Evolutionary conservation across 129 eudicot species (phyloP), one percentile per base, ranked within the genome.

Genomic region (Glebionis coronaria): DNA sequence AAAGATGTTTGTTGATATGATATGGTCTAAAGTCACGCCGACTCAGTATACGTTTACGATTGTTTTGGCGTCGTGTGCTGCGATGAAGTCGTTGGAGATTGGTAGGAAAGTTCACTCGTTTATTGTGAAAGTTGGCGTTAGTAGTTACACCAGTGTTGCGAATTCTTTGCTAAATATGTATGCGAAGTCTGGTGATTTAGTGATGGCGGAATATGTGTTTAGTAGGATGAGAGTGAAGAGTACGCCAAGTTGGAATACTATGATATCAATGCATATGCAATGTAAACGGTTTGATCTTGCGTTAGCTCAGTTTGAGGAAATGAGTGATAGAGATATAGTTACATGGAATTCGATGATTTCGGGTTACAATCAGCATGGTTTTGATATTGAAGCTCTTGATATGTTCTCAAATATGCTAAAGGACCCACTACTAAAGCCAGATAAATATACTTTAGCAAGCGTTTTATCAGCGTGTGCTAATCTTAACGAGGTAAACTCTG

Each of bases 341-440:
- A 79, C 95, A 0, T 90, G 97, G 97, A 90, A 90, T 71, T 86
- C 88, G 19, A 82, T 90, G 95, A 82, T 90, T 63, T 76, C 97
- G 12, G 97, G 97, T 42, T 84, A 80, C 73, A 86, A 76, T 70
- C 97, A 84, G 73, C 81, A 75, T 27, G 91, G 95, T 38, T 71
- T 70, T 13, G 87, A 90, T 28, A 53, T 56, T 16, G 74, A 86
- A 78, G 86, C 97, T 18, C 78, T 86, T 63, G 14, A 67, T 40
- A 54, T 84, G 73, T 86, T 86, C 69, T 62, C 82, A 35, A 77
- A 73, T 46, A 83, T 90, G 97, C 59, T 76, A 23, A 78, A 73
- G 21, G 72, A 70, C 45, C 60, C 85, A 12, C 9, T 18, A 44
- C 56, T 86, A 42, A 84, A 73, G 61, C 95, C 95, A 1, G 95